Evolutionary conservation across 768 basidiomycete genomes (phyloP).

Genomic region (Rhodotorula diobovata): DNA sequence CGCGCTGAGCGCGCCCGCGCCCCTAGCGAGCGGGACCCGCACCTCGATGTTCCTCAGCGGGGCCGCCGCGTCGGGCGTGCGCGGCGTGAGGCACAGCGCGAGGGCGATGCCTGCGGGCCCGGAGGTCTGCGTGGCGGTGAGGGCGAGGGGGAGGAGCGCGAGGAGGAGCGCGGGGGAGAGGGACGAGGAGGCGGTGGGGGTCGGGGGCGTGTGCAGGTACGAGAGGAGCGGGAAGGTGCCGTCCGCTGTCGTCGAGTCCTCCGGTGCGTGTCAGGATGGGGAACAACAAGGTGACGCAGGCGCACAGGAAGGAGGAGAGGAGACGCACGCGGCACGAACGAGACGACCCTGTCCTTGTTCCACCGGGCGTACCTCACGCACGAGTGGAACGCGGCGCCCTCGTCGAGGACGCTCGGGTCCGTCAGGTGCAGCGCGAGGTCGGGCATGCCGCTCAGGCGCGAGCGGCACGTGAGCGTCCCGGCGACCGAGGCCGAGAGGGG

Average conservation of each 20-base stretch:
- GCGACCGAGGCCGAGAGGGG: conserved; percentile 17
- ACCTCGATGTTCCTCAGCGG: conserved; percentile 20
- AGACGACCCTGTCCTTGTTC: conserved; percentile 33
- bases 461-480: conserved; percentile 23
- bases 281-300: no score
- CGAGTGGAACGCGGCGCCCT: conserved; percentile 25
- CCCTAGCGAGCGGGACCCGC: conserved; percentile 25
- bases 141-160: conserved; percentile 29
- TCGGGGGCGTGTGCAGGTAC: conserved; percentile 18
- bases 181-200: no score
- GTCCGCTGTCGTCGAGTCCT: conserved; percentile 12
- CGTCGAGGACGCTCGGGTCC: conserved; percentile 27
- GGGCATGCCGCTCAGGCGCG: conserved; percentile 34
- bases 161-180: conserved; percentile 14
- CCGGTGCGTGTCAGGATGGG: background rate
- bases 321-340: conserved; percentile 36
- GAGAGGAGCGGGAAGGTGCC: conserved; percentile 25
- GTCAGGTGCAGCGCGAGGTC: conserved; percentile 26
- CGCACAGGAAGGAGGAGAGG: background rate
- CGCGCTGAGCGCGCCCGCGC: conserved; percentile 6
- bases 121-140: conserved; percentile 18
- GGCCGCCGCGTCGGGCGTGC: background rate
- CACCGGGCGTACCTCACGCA: conserved; percentile 32
- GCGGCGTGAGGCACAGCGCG: conserved; percentile 19
- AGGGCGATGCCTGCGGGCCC: conserved; percentile 22